These are phyloP conservation scores for Venturia effusa DNA, from an alignment of 2,329 filamentous ascomycete species.

Conservation along the genomic window DNA sequence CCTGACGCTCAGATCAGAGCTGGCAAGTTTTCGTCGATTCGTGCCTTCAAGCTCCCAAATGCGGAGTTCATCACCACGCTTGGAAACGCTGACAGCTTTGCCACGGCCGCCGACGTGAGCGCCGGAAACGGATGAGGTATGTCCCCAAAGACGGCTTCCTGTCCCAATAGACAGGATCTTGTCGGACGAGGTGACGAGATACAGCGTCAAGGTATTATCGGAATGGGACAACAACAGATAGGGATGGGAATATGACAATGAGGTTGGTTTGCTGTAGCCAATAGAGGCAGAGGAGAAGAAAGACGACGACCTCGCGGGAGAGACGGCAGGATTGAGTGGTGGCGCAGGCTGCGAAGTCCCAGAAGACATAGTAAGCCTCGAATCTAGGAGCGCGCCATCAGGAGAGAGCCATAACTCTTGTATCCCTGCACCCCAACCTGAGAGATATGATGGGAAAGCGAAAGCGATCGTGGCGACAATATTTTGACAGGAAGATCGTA, in stretches of 20 bases:
- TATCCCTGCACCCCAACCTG: slow-evolving; percentile 83
- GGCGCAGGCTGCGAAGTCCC: slow-evolving; percentile 23
- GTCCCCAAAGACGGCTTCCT: slow-evolving; percentile 75
- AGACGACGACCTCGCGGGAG: background rate
- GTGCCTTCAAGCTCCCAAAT: slow-evolving; percentile 80
- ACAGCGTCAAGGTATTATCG: slow-evolving; percentile 78
- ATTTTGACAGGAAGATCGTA: slow-evolving; percentile 53
- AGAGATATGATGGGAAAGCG: slow-evolving; percentile 62
- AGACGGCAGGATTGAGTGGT: slow-evolving; percentile 14
- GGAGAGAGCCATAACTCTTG: slow-evolving; percentile 68
- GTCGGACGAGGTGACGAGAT: slow-evolving; percentile 66
- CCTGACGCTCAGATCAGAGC: slow-evolving; percentile 41
- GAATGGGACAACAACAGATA: slow-evolving; percentile 75
- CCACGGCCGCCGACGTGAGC: slow-evolving; percentile 76
- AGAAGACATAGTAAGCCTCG: slow-evolving; percentile 30
- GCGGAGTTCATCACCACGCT: slow-evolving; percentile 55
- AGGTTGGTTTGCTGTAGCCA: slow-evolving; percentile 15
- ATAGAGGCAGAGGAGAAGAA: slow-evolving; percentile 4
- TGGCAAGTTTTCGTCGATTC: slow-evolving; percentile 29
- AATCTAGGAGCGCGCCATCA: slow-evolving; percentile 37
- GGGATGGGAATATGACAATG: slow-evolving; percentile 55
- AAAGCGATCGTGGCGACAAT: slow-evolving; percentile 81
- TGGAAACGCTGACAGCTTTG: slow-evolving; percentile 82
- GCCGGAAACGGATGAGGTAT: slow-evolving; percentile 79
- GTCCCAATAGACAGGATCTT: slow-evolving; percentile 56